These are phyloP conservation scores for Termitomyces titanicus DNA, from an alignment of 768 basidiomycete genomes.

Conservation along the genomic window DNA sequence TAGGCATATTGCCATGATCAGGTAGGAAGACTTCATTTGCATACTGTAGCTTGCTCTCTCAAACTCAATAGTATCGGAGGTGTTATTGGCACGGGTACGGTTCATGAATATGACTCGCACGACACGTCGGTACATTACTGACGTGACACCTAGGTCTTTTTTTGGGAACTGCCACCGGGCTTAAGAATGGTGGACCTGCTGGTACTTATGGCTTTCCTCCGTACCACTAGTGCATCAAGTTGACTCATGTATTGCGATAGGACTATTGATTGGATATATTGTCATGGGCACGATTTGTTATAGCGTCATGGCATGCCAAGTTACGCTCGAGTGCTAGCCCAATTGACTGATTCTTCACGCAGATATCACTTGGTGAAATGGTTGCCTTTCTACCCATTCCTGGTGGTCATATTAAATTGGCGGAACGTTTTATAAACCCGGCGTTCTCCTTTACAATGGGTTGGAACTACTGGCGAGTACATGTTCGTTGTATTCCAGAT, in stretches of 20 bases:
- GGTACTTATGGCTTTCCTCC: slow-evolving; percentile 31
- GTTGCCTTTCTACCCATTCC: slow-evolving; percentile 74
- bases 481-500: background rate
- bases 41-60: background rate
- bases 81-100: slow-evolving; percentile 56
- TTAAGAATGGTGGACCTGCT: slow-evolving; percentile 61
- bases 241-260: slow-evolving; percentile 18
- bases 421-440: slow-evolving; percentile 79
- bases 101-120: slow-evolving; percentile 4
- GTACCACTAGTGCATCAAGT: background rate
- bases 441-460: slow-evolving; percentile 62
- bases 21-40: slow-evolving; percentile 24
- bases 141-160: slow-evolving; percentile 33
- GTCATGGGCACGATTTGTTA: slow-evolving; percentile 66
- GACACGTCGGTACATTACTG: background rate
- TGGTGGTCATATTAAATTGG: slow-evolving; percentile 77
- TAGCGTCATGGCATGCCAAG: slow-evolving; percentile 61
- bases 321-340: background rate
- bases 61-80: slow-evolving; percentile 49
- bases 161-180: slow-evolving; percentile 53
- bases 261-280: slow-evolving; percentile 69
- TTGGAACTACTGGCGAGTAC: slow-evolving; percentile 43
- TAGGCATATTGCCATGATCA: slow-evolving; percentile 81
- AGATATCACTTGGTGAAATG: slow-evolving; percentile 76
- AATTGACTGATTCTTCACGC: background rate